Conservation (phyloP, 2,329 filamentous ascomycete species). For the Claviceps digitariae region DNA sequence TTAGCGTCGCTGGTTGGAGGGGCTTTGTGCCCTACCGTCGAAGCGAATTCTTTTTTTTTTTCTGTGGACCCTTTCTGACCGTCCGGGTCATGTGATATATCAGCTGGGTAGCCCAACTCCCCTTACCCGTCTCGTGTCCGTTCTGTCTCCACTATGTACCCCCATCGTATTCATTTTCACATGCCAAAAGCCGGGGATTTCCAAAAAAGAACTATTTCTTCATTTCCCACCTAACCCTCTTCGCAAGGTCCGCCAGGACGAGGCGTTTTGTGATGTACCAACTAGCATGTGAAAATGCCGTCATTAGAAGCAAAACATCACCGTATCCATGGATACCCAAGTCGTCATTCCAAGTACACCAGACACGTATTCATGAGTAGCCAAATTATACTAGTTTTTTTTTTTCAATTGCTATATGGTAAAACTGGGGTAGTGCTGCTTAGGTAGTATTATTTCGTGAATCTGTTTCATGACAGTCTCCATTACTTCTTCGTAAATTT, state of each 20-base stretch:
- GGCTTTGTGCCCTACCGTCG: conserved; percentile 22
- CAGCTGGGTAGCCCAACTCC: conserved; percentile 3
- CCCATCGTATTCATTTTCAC: background rate
- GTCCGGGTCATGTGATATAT: conserved; percentile 3
- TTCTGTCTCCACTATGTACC: background rate
- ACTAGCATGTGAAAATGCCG: background rate
- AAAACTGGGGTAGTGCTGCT: background rate
- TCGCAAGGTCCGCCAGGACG: background rate
- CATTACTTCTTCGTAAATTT: background rate
- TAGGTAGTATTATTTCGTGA: too few relatives aligned
- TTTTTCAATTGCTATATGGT: too few relatives aligned
- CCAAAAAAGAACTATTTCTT: too few relatives aligned
- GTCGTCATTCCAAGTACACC: too few relatives aligned
- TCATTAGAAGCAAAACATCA: background rate
- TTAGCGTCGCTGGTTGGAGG: conserved; percentile 15
- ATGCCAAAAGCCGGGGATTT: background rate
- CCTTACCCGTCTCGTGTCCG: background rate
- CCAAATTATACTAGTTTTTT: background rate
- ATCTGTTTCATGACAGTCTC: too few relatives aligned
- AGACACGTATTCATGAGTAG: background rate
- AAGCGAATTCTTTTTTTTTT: background rate
- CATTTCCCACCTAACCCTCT: background rate
- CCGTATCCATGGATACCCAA: too few relatives aligned
- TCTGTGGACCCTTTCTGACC: background rate
- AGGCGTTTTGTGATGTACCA: background rate